Evolutionary conservation across 164 flowering plant species (phyloP).

Genomic region (Chloranthus sessilifolius): DNA sequence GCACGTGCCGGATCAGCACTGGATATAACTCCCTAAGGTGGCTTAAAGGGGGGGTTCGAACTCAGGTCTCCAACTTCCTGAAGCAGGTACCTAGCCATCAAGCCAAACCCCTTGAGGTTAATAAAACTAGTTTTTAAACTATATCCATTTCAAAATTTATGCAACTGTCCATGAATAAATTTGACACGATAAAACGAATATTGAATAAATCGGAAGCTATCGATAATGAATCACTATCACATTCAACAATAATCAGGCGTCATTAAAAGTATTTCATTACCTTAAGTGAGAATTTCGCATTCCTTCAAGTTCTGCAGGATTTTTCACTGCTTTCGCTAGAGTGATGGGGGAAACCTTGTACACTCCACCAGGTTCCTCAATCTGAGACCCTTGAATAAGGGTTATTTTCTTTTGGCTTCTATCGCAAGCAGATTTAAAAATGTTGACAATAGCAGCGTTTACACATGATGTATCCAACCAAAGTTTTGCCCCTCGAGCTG

Average conservation of each 20-base stretch:
- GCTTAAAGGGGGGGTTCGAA: too few relatives aligned
- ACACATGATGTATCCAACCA: constrained; percentile 83
- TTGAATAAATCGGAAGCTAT: too few relatives aligned
- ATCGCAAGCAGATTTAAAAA: constrained; percentile 56
- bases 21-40: too few relatives aligned
- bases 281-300: constrained; percentile 83
- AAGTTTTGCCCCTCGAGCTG: constrained; percentile 47
- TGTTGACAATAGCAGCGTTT: constrained; percentile 75
- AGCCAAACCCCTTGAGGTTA: too few relatives aligned
- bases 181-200: too few relatives aligned
- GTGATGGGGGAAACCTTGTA: constrained; percentile 63
- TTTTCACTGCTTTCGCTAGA: constrained; percentile 78
- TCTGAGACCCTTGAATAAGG: constrained; percentile 14
- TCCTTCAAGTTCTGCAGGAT: constrained; percentile 79
- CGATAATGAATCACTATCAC: too few relatives aligned
- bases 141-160: too few relatives aligned
- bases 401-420: constrained; percentile 24
- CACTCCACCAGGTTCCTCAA: constrained; percentile 40
- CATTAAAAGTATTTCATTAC: constrained; percentile 25
- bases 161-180: too few relatives aligned
- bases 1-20: too few relatives aligned
- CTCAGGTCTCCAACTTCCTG: too few relatives aligned
- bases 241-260: neutral
- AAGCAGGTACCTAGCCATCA: too few relatives aligned
- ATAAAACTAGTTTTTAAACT: too few relatives aligned